Base-by-base conservation (phyloP, 768 basidiomycete genomes). In the Lentinula guzmanii region DNA sequence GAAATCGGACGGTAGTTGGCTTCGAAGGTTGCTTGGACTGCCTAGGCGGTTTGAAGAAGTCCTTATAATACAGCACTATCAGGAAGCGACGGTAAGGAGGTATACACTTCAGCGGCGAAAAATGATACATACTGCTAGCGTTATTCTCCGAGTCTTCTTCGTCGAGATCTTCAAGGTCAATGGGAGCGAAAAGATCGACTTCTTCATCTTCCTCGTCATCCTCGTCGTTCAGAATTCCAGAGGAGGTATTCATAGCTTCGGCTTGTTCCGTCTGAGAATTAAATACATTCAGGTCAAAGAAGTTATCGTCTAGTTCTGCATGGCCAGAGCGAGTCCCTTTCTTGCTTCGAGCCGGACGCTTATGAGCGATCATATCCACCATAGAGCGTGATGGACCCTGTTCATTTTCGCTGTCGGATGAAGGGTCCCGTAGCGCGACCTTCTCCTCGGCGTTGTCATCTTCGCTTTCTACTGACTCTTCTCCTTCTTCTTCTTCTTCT, bases 221-320 rank as follows among this genome's bases (percentile, higher is more conserved):
- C 43, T 81, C 82, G 37, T 74, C 77, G 39, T 79, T 79, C 24
- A 91, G 77, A 31, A 74, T 76, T 18, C 92, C 93, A 67, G 76
- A 77, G 2, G 86, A 86, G 9, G 82, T 79, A 15, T 75, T 78
- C 61, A 74, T 80, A 13, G 86, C 83, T 71, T 96, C 95, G 2
- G 86, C 83, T 65, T 82, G 84, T 70, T 92, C 91, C 2, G 89
- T 88, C 70, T 94, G 86, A 2, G 86, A 81, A 67, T 98, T 97
- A 78, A 99, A 99, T 18, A 85, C 79, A 33, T 85, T 84, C 52
- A 99, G 81, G 63, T 89, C 82, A 74, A 98, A 98, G 76, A 98
- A 98, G 13, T 80, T 85, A 70, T 98, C 96, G 71, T 98, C 89
- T 33, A 98, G 82, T 46, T 81, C 80, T 45, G 72, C 67, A 67